Evolutionary conservation across 192 early-diverging fungal species (phyloP), one percentile per base, ranked within the genome.

Genomic region (Pilobolus umbonatus): DNA sequence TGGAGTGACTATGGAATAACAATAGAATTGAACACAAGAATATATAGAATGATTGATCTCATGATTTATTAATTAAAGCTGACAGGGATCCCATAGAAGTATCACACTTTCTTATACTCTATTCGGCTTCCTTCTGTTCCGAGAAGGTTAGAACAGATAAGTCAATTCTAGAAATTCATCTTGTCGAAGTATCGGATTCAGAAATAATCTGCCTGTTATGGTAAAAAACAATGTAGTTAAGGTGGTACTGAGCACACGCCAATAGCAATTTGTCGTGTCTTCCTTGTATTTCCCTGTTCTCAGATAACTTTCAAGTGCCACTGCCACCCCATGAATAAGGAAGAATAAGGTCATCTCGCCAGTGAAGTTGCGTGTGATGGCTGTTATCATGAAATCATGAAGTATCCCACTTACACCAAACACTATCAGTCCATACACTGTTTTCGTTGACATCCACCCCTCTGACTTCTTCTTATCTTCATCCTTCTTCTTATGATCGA

Each of bases 301-400:
- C 21, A 24, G 24, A 1, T 21, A 38, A 17, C 19, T 35, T 22
- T 54, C 22, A 14, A 54, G 31, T 34, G 35, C 35, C 17, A 54
- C 52, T 2, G 15, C 21, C 4, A 54, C 8, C 0, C 52, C 52
- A 15, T 54, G 52, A 25, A 54, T 34, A 4, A 54, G 31, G 11
- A 54, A 54, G 25, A 54, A 54, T 3, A 22, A 17, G 5, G 52
- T 54, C 4, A 54, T 14, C 38, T 54, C 52, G n/a, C 35, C 21
- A 6, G 52, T 54, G 15, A 54, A 21, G 28, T 29, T 34, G 3
- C 52, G 9, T 22, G 52, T 54, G 9, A 14, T 35, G 1, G 52
- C 52, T 1, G 35, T 22, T 38, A 54, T 54, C 52, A 54, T 54
- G 14, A 54, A 54, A 38, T 54, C 52, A 14, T 54, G 52, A 4